Conservation (phyloP, 2,329 filamentous ascomycete genomes). For the Lachnellula subtilissima region DNA sequence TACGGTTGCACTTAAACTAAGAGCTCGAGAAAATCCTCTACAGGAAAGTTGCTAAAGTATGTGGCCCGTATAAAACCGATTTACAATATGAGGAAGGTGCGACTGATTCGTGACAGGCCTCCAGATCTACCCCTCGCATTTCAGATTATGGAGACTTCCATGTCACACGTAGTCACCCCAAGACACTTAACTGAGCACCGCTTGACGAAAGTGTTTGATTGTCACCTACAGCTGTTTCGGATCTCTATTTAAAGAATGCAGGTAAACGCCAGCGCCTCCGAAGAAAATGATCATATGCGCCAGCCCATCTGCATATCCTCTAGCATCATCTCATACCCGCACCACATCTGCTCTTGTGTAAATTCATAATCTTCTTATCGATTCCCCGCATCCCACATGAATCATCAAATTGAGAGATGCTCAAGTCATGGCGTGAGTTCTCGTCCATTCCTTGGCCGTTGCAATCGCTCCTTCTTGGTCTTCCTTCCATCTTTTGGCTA, state of each 20-base stretch:
- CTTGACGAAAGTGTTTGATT: neutral
- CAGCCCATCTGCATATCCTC: constrained; percentile 7
- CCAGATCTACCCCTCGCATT: no score
- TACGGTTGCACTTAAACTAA: no score
- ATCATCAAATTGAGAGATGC: constrained; percentile 1
- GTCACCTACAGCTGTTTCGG: neutral
- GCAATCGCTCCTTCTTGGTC: constrained; percentile 88
- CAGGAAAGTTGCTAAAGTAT: no score
- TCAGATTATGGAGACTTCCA: no score
- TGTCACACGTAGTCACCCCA: no score
- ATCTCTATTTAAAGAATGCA: constrained; percentile 11
- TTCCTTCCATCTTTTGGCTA: constrained; percentile 97
- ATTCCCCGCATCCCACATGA: neutral
- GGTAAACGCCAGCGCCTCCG: constrained; percentile 3
- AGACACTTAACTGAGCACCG: no score
- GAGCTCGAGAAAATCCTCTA: no score
- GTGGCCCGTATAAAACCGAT: no score
- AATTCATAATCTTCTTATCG: neutral
- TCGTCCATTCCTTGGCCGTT: constrained; percentile 89
- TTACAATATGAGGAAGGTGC: no score
- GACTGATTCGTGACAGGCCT: no score
- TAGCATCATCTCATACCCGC: constrained; percentile 6
- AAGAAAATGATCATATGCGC: constrained; percentile 6
- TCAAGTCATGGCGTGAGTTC: constrained; percentile 32
- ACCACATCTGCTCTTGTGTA: neutral